Evolutionary conservation across 768 basidiomycete species (phyloP), one percentile per base, ranked within the genome.

Genomic region (Psilocybe cubensis): DNA sequence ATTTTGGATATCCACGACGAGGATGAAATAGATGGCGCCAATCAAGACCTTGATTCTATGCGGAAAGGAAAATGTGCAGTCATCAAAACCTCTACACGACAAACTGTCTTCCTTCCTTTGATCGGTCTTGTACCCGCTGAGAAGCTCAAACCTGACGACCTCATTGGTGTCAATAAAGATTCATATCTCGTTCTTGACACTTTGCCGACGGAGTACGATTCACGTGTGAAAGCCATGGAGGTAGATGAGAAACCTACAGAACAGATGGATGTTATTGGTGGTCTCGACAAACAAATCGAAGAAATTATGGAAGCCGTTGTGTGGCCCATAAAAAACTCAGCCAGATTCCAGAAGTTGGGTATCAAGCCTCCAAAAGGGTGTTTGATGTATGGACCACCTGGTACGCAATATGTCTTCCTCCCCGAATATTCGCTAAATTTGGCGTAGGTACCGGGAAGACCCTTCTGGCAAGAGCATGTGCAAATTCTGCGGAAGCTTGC

Each of bases 161-260:
- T 99, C 46, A 96, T 99, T 64, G 97, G 97, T 61, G 96, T 98
- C 48, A 98, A 99, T 80, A 99, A 99, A 73, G 97, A 99, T 71
- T 98, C 96, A 9, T 98, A 98, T 70, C 88, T 99, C 62, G 86
- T 98, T 29, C 83, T 99, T 33, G 97, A 98, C 72, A 96, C 88
- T 3, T 83, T 99, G 21, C 97, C 97, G 3, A 92, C 91, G 23
- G 97, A 99, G 77, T 98, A 94, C 68, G 97, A 99, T 72, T 95
- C 94, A 31, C 87, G 97, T 44, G 97, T 99, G 23, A 98, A 98
- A 73, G 97, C 97, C 8, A 99, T 99, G 97, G 97, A 99, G 69
- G 97, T 99, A 1, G 97, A 99, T 63, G 97, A 98, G 72, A 83
- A 94, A 50, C 97, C 97, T 29, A 98, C 96, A 11, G 97, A 98